Conservation (phyloP, 108 stramenopile species). For the Cyclotella choctawhatcheeana region DNA sequence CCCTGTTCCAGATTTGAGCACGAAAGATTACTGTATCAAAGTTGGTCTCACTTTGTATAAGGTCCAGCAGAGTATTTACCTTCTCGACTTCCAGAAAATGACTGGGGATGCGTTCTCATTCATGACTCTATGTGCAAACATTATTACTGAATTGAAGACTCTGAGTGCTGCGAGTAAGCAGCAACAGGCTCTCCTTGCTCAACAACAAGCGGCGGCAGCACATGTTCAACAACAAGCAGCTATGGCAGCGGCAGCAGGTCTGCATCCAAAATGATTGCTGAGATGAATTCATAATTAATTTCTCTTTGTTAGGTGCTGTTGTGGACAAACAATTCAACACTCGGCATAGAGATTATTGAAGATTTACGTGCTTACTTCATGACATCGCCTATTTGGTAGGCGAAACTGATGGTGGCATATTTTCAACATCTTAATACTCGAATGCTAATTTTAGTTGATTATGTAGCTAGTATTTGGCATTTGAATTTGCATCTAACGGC, state of each 20-base stretch:
- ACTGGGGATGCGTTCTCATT: slow-evolving; percentile 98
- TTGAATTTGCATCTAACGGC: too few species aligned
- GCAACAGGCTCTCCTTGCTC: slow-evolving; percentile 72
- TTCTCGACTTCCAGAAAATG: slow-evolving; percentile 97
- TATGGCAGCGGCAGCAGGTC: slow-evolving; percentile 53
- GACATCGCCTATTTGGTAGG: not conserved
- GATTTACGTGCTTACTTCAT: not conserved
- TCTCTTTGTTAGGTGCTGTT: too few species aligned
- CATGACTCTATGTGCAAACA: slow-evolving; percentile 97
- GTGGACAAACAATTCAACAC: too few species aligned
- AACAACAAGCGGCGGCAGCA: slow-evolving; percentile 69
- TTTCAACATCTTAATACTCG: slow-evolving; percentile 5
- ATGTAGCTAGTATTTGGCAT: too few species aligned
- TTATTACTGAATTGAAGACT: slow-evolving; percentile 98
- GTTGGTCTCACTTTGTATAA: slow-evolving; percentile 97
- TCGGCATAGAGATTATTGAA: not conserved
- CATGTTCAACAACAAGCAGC: slow-evolving; percentile 69
- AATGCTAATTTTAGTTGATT: slow-evolving; percentile 2
- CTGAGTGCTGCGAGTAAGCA: slow-evolving; percentile 91
- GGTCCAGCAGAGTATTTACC: slow-evolving; percentile 98
- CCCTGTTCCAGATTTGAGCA: slow-evolving; percentile 80
- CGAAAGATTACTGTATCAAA: slow-evolving; percentile 88
- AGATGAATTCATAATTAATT: slow-evolving; percentile 17
- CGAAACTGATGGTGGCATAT: not conserved
- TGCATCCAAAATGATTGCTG: slow-evolving; percentile 28